Base-by-base conservation (phyloP, 2,329 filamentous ascomycete genomes). In the Aulographum hederae region DNA sequence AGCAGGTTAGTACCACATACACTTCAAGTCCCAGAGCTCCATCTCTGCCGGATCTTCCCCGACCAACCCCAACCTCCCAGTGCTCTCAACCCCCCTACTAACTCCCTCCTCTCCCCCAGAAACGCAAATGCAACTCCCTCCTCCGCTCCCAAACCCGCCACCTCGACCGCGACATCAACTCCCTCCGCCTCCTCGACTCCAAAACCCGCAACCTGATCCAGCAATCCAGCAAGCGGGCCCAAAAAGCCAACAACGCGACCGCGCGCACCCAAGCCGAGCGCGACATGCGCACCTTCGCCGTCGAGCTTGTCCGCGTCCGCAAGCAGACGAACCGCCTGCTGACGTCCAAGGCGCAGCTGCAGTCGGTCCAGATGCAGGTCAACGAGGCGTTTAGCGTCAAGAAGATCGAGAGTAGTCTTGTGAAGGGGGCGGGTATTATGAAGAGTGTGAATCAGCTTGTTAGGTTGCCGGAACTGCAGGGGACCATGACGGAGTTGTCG, bases 321-420 rank as follows among this genome's bases (percentile, higher is more conserved):
- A 80, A 77, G 50, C 74, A 84, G 39, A 67, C 66, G 13, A 58
- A 65, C 18, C 73, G 89, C 4, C 66, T 95, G 25, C 65, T 77
- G 13, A 95, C 86, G 0, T 78, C 76, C 45, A 91, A 91, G 51
- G 89, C 89, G 2, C 89, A 95, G 57, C 69, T 98, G 30, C 74
- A 76, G 50, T 86, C 78, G 42, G 86, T 98, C 27, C 77, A 86
- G 55, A 92, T 95, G 84, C 89, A 95, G 57, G 86, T 98, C 47
- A 82, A 85, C 47, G 86, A 95, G 59, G 85, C 89, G 2, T 95
- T 95, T 54, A 80, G 82, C 2, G 76, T 95, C 45, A 75, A 82
- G 43, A 92, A 92, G 64, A 95, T 98, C 40, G 85, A 95, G 57
- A 86, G 85, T 28, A 84, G 77, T 46, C 84, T 98, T 47, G 69